phyloP scores from a whole-genome alignment of 305 asterid species.

The Ajuga reptans region DNA sequence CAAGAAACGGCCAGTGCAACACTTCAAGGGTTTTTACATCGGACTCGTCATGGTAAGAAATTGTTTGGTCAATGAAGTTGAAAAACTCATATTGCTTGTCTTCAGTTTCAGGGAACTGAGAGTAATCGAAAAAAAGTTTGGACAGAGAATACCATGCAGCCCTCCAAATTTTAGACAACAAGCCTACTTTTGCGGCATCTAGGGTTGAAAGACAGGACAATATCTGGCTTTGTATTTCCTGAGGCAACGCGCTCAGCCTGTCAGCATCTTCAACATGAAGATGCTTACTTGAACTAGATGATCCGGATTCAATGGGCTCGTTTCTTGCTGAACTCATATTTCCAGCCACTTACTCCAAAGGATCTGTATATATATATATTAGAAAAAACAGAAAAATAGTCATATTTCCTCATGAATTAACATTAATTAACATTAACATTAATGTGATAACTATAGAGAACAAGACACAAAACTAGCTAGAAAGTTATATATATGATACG shows the following conservation, averaged over 20 bases:
- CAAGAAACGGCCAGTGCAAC: background rate
- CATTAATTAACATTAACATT: too few relatives aligned
- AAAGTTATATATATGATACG: too few relatives aligned
- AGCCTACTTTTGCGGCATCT: constrained; percentile 18
- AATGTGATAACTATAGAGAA: too few relatives aligned
- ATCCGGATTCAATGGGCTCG: background rate
- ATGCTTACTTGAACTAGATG: background rate
- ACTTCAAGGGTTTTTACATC: constrained; percentile 7
- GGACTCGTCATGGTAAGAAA: constrained; percentile 15
- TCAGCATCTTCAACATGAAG: background rate
- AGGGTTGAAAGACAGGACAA: constrained; percentile 2
- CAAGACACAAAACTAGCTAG: too few relatives aligned
- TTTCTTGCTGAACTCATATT: background rate
- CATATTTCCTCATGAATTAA: too few relatives aligned
- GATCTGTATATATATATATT: background rate
- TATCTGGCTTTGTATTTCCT: background rate
- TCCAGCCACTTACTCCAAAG: background rate
- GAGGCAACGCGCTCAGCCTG: background rate
- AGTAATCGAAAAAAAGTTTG: constrained; percentile 1
- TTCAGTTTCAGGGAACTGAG: background rate
- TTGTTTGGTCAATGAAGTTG: constrained; percentile 3
- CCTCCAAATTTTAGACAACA: constrained; percentile 13
- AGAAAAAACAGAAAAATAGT: background rate
- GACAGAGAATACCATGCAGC: background rate
- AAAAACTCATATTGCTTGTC: background rate